Base-by-base conservation (phyloP, 371 early-diverging fungal genomes). In the Fennellomyces sp. region DNA sequence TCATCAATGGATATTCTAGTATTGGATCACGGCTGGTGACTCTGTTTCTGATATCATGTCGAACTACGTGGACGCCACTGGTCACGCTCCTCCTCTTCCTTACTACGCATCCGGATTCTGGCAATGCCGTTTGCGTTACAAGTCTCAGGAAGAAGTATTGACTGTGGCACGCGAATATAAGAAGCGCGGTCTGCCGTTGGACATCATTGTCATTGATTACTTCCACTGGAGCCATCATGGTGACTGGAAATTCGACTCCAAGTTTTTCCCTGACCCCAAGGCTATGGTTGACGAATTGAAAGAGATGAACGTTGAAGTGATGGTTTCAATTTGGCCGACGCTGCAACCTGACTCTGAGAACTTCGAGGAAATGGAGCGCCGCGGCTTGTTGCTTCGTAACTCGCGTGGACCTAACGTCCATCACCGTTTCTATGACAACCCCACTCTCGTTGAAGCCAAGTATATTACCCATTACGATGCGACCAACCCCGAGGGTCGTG, bases 41-140 rank as follows among this genome's bases (percentile, higher is more conserved):
- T 49, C 55, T 1, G 49, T 49, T 12, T 42, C 55, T 7, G 61
- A 61, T 25, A 61, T 61, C 35, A 61, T 61, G 61, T 45, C 55
- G 28, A 61, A 61, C 33, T 61, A 61, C 35, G 61, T 55, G 48
- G 61, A 61, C 26, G 61, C 54, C n/a, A 61, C 61, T 12, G 61
- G 61, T 19, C 61, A 61, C 29, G 31, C 61, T 30, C 61, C 61
- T 49, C 54, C 56, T 15, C 54, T 61, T 42, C 61, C 61, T 5
- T 61, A 61, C 26, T 61, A 61, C 47, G 61, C 61, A 0, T 61
- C 61, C 23, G 61, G 61, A 19, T 61, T 61, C 61, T 61, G 61
- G 61, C 61, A 61, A 31, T 61, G 61, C 49, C 61, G 61, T 29
- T 54, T 61, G 17, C 61, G 61, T 26, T 61, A 61, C 33, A 30